Conservation (phyloP, 78 protist species). For the Dictyostelium firmibasis region DNA sequence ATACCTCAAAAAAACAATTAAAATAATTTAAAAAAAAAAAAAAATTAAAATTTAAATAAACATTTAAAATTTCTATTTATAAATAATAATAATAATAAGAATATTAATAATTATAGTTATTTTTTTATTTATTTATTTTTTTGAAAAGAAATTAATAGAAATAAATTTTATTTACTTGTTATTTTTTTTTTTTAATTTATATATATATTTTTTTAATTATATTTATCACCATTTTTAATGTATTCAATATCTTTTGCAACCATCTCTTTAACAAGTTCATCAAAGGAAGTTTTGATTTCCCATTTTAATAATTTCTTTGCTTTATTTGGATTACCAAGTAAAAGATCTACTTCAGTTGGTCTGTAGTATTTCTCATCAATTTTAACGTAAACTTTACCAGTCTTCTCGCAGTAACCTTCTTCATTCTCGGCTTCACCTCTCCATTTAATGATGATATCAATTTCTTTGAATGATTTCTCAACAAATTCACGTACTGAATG, state of each 20-base stretch:
- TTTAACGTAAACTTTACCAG: conserved; percentile 38
- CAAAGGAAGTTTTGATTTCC: conserved; percentile 78
- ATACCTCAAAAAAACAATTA: not conserved
- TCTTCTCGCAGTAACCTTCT: conserved; percentile 58
- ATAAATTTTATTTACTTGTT: too few relatives aligned
- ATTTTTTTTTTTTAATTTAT: too few relatives aligned
- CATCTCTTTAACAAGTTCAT: conserved; percentile 91
- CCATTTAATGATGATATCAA: conserved; percentile 84
- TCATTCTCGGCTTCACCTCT: conserved; percentile 89
- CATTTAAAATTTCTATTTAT: too few relatives aligned
- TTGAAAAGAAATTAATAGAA: too few relatives aligned
- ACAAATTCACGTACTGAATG: conserved; percentile 91
- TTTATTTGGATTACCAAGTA: conserved; percentile 92
- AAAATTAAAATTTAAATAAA: not conserved
- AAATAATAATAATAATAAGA: too few relatives aligned
- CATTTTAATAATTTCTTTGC: conserved; percentile 87
- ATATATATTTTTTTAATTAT: conserved; percentile 19
- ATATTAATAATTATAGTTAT: too few relatives aligned
- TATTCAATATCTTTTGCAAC: conserved; percentile 86
- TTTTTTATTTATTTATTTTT: too few relatives aligned
- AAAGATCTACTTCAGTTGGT: conserved; percentile 94
- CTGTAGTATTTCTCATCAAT: conserved; percentile 89
- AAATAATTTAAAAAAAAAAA: not conserved
- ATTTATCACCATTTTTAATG: conserved; percentile 46
- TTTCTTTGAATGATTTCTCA: conserved; percentile 87